Conservation (phyloP, 345 rosid genomes). For the Dipteronia dyeriana region DNA sequence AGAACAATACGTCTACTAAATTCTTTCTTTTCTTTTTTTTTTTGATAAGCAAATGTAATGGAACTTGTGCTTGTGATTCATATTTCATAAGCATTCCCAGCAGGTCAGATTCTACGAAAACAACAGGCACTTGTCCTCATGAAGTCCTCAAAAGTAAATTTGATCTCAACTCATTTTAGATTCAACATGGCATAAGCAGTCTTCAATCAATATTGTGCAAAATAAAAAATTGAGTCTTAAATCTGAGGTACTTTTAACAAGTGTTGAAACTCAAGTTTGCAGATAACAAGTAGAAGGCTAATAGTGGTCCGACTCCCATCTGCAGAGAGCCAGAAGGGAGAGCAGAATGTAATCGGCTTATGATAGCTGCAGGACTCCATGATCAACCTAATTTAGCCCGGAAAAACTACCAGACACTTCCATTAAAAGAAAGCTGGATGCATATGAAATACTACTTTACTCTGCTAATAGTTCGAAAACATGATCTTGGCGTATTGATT, state of each 20-base stretch:
- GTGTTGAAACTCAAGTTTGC: neutral
- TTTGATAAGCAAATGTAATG: no score
- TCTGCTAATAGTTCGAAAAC: neutral
- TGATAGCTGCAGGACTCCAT: neutral
- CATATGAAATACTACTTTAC: conserved; percentile 4
- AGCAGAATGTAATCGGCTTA: neutral
- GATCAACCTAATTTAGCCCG: neutral
- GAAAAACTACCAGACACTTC: neutral
- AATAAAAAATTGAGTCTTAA: no score
- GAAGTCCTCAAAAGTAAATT: neutral
- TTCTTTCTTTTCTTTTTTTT: no score
- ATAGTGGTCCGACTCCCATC: no score
- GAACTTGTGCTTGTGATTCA: neutral
- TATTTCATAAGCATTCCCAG: neutral
- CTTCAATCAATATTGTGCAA: neutral
- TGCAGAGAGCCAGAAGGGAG: neutral
- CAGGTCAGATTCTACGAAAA: neutral
- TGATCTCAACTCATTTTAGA: neutral
- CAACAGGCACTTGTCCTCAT: neutral
- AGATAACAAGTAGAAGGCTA: no score
- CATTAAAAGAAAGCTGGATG: neutral
- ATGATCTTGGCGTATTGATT: conserved; percentile 22
- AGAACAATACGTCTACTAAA: no score
- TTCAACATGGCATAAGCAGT: neutral
- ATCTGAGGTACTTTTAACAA: neutral